These are phyloP conservation scores for Pueraria montana DNA, from an alignment of 306 rosid species.

Conservation along the genomic window DNA sequence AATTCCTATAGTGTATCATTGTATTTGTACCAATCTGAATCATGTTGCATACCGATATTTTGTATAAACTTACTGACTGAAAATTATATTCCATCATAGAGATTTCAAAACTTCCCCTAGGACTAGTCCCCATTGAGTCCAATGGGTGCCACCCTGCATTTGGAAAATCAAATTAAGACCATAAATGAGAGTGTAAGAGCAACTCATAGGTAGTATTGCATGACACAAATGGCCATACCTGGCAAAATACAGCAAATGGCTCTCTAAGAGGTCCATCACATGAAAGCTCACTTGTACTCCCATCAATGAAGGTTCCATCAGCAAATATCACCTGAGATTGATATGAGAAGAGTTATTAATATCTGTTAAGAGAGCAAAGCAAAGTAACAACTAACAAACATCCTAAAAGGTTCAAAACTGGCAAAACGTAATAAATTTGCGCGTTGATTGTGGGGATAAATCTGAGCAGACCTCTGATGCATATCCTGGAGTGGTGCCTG, in stretches of 20 bases:
- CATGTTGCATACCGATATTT: background rate
- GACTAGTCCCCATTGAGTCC: conserved; percentile 96
- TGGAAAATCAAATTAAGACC: conserved; percentile 24
- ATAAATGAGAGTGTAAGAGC: background rate
- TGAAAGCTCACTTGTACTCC: conserved; percentile 98
- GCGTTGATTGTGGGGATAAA: background rate
- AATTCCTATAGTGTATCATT: background rate
- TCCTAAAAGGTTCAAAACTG: conserved; percentile 7
- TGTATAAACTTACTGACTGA: conserved; percentile 25
- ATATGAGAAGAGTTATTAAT: conserved; percentile 29
- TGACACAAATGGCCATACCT: conserved; percentile 53
- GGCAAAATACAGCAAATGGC: conserved; percentile 93
- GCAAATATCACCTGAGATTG: conserved; percentile 88
- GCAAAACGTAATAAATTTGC: conserved; percentile 28
- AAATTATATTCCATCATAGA: conserved; percentile 49
- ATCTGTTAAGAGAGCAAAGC: conserved; percentile 1
- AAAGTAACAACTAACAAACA: conserved; percentile 8
- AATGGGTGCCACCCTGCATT: conserved; percentile 91
- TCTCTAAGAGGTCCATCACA: conserved; percentile 97
- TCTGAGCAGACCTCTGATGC: conserved; percentile 86
- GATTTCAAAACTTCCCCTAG: conserved; percentile 85
- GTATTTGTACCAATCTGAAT: conserved; percentile 38
- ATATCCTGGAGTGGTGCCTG: conserved; percentile 90
- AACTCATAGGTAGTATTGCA: conserved; percentile 14
- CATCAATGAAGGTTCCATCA: conserved; percentile 95